These are phyloP conservation scores for Colletotrichum zoysiae DNA, from an alignment of 2,329 filamentous ascomycete species.

Conservation along the genomic window DNA sequence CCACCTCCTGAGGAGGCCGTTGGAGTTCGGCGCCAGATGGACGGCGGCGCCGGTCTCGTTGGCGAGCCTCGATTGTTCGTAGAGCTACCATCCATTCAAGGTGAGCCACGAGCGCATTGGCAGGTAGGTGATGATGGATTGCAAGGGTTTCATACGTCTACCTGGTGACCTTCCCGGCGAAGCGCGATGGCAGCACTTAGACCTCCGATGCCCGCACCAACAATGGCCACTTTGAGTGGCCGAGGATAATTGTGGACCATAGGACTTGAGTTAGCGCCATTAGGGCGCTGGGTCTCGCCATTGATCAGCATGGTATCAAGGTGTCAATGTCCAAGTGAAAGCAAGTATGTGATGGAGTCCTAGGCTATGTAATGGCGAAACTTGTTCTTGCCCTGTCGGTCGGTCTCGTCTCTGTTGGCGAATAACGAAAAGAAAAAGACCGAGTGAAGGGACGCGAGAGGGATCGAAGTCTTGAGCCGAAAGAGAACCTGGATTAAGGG, in stretches of 20 bases:
- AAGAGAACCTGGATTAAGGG: background rate
- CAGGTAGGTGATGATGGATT: background rate
- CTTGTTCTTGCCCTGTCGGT: background rate
- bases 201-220: slow-evolving; percentile 64
- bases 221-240: slow-evolving; percentile 44
- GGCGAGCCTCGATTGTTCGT: slow-evolving; percentile 68
- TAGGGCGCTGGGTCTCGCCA: slow-evolving; percentile 19
- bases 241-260: slow-evolving; percentile 37
- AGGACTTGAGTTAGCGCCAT: slow-evolving; percentile 30
- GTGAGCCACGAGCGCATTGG: background rate
- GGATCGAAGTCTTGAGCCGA: background rate
- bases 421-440: background rate
- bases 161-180: slow-evolving; percentile 63
- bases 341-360: background rate
- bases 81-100: slow-evolving; percentile 54
- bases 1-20: slow-evolving; percentile 63
- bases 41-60: slow-evolving; percentile 71
- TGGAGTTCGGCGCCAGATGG: slow-evolving; percentile 72
- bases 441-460: background rate
- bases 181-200: slow-evolving; percentile 65
- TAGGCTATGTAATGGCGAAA: background rate
- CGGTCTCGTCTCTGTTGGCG: background rate
- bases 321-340: background rate
- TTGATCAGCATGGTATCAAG: slow-evolving; percentile 23
- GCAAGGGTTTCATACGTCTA: slow-evolving; percentile 48